Percentiles rank a stretch among this genome's conserved stretches.
Evolutionary conservation across 306 rosid genomes (phyloP).

Genomic region (Ammopiptanthus mongolicus): DNA sequence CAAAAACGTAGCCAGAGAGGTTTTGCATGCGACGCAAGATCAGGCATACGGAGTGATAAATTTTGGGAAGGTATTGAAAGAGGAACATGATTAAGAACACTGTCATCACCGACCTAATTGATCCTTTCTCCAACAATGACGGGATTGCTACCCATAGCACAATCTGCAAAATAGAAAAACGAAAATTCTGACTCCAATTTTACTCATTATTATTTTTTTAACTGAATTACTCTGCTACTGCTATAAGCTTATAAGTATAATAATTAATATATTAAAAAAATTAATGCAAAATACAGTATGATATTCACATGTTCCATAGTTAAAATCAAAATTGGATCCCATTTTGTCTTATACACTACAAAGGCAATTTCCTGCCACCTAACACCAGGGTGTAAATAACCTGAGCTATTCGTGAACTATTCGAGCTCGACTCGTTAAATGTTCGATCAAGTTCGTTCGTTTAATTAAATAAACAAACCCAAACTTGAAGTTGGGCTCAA

Average conservation of each 20-base stretch:
- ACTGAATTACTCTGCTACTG: neutral
- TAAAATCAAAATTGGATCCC: neutral
- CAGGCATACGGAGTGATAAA: conserved; percentile 73
- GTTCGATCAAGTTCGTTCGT: no score
- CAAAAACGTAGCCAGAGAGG: conserved; percentile 75
- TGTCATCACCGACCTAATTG: conserved; percentile 63
- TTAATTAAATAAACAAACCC: no score
- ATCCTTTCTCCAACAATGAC: conserved; percentile 53
- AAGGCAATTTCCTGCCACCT: neutral
- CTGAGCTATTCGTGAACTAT: no score
- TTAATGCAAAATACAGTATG: neutral
- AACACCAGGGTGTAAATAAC: no score
- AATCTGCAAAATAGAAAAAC: conserved; percentile 35
- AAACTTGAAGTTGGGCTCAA: no score
- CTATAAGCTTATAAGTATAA: neutral
- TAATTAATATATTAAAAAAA: neutral
- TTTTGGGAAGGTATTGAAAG: conserved; percentile 84
- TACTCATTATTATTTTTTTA: neutral
- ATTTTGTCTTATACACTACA: neutral
- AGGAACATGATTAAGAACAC: conserved; percentile 65
- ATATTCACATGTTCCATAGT: neutral
- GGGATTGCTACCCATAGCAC: conserved; percentile 80
- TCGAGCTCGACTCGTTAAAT: no score
- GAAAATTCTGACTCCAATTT: neutral
- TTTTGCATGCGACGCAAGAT: conserved; percentile 82